phyloP scores from a whole-genome alignment of 1,284 basidiomycete genomes.

The Cutaneotrichosporon arboriforme region DNA sequence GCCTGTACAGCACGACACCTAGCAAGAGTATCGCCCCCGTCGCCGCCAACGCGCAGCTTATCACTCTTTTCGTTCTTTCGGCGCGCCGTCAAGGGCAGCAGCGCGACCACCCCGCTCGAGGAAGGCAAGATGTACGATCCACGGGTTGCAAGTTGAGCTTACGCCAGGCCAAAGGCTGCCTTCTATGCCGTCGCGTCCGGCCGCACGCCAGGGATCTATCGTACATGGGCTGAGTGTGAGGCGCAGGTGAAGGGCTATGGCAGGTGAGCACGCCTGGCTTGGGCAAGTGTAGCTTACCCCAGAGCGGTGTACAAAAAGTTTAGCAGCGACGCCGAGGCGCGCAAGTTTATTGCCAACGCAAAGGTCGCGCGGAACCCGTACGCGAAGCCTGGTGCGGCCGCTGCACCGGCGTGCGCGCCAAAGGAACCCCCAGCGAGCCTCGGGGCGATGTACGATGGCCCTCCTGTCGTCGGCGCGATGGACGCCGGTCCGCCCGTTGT shows the following conservation, averaged over 20 bases:
- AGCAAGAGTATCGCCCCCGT: too few relatives aligned
- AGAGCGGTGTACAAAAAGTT: conserved; percentile 48
- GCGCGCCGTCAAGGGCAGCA: too few relatives aligned
- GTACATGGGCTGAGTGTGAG: conserved; percentile 42
- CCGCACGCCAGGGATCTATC: conserved; percentile 37
- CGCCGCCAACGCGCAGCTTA: too few relatives aligned
- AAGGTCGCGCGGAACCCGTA: background rate
- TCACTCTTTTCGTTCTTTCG: too few relatives aligned
- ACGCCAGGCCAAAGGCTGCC: conserved; percentile 38
- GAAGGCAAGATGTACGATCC: background rate
- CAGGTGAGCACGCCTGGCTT: conserved; percentile 21
- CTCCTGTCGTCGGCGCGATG: too few relatives aligned
- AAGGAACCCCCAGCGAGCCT: too few relatives aligned
- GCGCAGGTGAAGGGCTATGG: conserved; percentile 39
- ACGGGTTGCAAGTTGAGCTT: background rate
- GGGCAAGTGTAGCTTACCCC: background rate
- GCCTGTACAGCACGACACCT: too few relatives aligned
- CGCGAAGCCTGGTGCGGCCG: background rate
- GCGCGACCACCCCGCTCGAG: background rate
- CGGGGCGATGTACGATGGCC: too few relatives aligned
- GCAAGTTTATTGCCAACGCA: conserved; percentile 15
- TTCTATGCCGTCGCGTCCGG: conserved; percentile 44
- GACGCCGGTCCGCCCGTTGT: too few relatives aligned
- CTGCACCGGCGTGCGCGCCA: background rate
- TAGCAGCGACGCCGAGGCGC: conserved; percentile 25